phyloP scores from a whole-genome alignment of 2,329 filamentous ascomycete genomes.

The Cylindrodendrum hubeiense region DNA sequence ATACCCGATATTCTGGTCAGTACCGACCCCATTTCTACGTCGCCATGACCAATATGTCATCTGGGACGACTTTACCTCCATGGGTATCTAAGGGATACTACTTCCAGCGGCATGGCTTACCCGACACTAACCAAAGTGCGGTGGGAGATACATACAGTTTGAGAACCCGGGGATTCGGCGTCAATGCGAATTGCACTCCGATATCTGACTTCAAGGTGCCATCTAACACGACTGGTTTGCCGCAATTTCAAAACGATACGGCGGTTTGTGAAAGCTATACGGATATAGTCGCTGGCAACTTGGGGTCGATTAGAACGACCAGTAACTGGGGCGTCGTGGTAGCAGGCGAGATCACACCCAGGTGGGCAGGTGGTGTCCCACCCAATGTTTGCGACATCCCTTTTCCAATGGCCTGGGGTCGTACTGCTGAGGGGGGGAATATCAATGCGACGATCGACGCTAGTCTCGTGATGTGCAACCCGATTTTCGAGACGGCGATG shows the following conservation, averaged over 20 bases:
- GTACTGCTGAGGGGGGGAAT: constrained; percentile 16
- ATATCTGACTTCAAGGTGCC: constrained; percentile 3
- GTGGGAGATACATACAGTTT: constrained; percentile 25
- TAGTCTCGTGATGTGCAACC: constrained; percentile 40
- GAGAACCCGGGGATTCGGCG: constrained; percentile 45
- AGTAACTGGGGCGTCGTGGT: no score
- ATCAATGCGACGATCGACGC: constrained; percentile 31
- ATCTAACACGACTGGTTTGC: background rate
- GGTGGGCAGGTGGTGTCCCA: no score
- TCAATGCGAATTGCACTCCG: constrained; percentile 37
- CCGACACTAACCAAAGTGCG: background rate
- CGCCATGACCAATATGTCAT: constrained; percentile 58
- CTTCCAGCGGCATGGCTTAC: constrained; percentile 59
- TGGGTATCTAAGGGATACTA: constrained; percentile 61
- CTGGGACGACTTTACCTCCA: constrained; percentile 57
- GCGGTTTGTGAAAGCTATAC: background rate
- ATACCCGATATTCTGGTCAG: no score
- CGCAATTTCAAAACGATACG: no score
- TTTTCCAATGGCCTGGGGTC: constrained; percentile 40
- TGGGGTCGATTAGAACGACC: no score
- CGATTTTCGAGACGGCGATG: constrained; percentile 46
- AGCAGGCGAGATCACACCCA: no score
- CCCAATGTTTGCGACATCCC: constrained; percentile 23
- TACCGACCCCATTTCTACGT: constrained; percentile 50
- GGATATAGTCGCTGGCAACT: background rate